These are phyloP conservation scores for Colletotrichum salicis DNA, from an alignment of 2,329 filamentous ascomycete genomes.

Conservation along the genomic window DNA sequence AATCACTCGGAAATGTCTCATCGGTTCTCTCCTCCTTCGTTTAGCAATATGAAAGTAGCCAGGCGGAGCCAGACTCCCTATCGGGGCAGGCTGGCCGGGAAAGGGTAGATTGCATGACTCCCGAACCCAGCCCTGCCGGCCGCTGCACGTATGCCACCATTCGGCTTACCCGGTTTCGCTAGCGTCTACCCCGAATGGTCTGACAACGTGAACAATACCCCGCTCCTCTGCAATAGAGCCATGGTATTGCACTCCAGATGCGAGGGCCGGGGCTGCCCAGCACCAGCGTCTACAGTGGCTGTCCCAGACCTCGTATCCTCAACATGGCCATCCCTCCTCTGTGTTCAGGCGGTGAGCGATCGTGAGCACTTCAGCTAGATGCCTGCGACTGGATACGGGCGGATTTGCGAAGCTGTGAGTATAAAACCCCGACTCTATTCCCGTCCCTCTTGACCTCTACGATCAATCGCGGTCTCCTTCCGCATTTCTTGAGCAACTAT, in stretches of 20 bases:
- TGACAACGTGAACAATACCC: background rate
- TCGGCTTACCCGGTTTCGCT: background rate
- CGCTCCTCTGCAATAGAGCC: background rate
- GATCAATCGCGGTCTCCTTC: background rate
- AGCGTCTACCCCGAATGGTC: background rate
- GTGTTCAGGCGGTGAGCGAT: background rate
- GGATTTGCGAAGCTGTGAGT: background rate
- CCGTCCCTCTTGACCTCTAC: background rate
- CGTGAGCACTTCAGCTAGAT: background rate
- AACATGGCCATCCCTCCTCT: background rate
- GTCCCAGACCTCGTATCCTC: background rate
- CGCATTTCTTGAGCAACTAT: background rate
- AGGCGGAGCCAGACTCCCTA: background rate
- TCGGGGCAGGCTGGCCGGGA: background rate
- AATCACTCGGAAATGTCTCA: too few species aligned
- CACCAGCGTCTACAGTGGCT: background rate
- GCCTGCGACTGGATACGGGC: background rate
- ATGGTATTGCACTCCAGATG: background rate
- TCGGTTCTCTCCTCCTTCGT: too few species aligned
- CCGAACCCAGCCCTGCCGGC: background rate
- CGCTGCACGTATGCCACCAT: background rate
- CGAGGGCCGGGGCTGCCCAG: background rate
- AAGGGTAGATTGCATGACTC: too few species aligned
- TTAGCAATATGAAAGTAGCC: background rate
- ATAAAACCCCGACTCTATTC: background rate